phyloP scores from a whole-genome alignment of 768 basidiomycete species.

The Porphyrellus cyaneotinctus region DNA sequence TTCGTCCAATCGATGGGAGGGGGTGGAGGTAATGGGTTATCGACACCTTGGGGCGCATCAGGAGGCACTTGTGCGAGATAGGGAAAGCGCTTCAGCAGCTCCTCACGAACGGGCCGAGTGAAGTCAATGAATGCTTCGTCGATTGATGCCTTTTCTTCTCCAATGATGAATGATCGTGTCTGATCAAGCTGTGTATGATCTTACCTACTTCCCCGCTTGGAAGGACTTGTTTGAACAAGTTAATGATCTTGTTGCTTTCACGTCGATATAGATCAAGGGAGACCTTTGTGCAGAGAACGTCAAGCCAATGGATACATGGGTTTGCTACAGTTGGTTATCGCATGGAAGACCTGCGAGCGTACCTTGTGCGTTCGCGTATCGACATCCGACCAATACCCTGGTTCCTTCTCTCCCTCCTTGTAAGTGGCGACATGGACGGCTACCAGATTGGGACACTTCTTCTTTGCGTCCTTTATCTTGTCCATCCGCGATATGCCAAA shows the following conservation, averaged over 20 bases:
- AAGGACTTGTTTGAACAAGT: slow-evolving; percentile 74
- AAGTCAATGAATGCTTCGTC: slow-evolving; percentile 97
- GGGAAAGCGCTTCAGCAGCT: slow-evolving; percentile 71
- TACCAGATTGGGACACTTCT: slow-evolving; percentile 78
- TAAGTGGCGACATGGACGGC: slow-evolving; percentile 96
- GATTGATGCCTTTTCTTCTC: slow-evolving; percentile 90
- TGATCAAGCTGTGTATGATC: slow-evolving; percentile 7
- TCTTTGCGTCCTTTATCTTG: slow-evolving; percentile 74
- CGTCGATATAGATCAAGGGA: slow-evolving; percentile 90
- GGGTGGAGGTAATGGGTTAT: slow-evolving; percentile 73
- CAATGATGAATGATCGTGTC: not conserved
- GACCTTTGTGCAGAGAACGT: slow-evolving; percentile 46
- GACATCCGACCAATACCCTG: slow-evolving; percentile 89
- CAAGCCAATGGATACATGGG: not conserved
- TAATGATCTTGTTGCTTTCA: slow-evolving; percentile 85
- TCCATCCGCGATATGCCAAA: slow-evolving; percentile 94
- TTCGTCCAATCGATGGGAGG: slow-evolving; percentile 59
- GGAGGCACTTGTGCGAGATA: slow-evolving; percentile 67
- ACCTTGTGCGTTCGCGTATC: slow-evolving; percentile 93
- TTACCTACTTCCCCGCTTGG: slow-evolving; percentile 80
- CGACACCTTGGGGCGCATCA: slow-evolving; percentile 64
- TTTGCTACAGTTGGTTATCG: not conserved
- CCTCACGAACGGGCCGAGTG: slow-evolving; percentile 72
- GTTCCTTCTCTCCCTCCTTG: slow-evolving; percentile 79
- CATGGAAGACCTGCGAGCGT: slow-evolving; percentile 4